Conservation (phyloP, 2,329 filamentous ascomycete genomes). For the Alternaria sp. region DNA sequence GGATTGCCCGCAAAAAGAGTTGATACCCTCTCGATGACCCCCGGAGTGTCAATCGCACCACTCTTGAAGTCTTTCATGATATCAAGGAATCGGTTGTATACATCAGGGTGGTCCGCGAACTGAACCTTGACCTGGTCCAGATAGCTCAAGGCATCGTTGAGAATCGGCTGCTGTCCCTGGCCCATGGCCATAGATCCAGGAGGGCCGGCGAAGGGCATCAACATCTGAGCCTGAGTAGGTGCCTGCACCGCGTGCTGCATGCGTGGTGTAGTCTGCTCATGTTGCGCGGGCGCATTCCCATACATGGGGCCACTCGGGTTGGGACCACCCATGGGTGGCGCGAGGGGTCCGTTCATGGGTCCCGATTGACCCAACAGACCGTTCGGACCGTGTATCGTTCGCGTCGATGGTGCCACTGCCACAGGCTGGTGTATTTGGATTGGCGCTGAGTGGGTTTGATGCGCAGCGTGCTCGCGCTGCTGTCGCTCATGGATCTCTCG, state of each 20-base stretch:
- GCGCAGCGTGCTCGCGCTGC: constrained; percentile 73
- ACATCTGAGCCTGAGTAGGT: constrained; percentile 62
- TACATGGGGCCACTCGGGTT: constrained; percentile 72
- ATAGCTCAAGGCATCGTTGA: constrained; percentile 91
- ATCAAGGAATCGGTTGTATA: constrained; percentile 95
- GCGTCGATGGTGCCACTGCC: constrained; percentile 75
- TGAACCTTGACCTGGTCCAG: constrained; percentile 98
- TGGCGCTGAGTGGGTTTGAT: constrained; percentile 87
- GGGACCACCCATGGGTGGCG: constrained; percentile 64
- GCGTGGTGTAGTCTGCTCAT: constrained; percentile 60
- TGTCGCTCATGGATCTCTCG: constrained; percentile 65
- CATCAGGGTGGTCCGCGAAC: constrained; percentile 95
- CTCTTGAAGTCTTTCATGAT: constrained; percentile 99
- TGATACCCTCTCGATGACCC: constrained; percentile 95
- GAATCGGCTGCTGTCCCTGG: constrained; percentile 84
- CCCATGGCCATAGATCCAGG: constrained; percentile 67
- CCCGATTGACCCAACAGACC: constrained; percentile 74
- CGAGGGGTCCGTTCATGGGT: constrained; percentile 60
- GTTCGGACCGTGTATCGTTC: constrained; percentile 88
- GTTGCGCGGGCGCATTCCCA: constrained; percentile 73
- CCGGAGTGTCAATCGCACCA: constrained; percentile 97
- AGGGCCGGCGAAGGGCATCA: constrained; percentile 58
- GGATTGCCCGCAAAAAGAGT: constrained; percentile 96
- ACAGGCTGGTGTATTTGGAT: constrained; percentile 95
- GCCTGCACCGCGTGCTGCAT: constrained; percentile 70